These are phyloP conservation scores for Thalassiosira mediterranea DNA, from an alignment of 352 stramenopile genomes.

Conservation along the genomic window DNA sequence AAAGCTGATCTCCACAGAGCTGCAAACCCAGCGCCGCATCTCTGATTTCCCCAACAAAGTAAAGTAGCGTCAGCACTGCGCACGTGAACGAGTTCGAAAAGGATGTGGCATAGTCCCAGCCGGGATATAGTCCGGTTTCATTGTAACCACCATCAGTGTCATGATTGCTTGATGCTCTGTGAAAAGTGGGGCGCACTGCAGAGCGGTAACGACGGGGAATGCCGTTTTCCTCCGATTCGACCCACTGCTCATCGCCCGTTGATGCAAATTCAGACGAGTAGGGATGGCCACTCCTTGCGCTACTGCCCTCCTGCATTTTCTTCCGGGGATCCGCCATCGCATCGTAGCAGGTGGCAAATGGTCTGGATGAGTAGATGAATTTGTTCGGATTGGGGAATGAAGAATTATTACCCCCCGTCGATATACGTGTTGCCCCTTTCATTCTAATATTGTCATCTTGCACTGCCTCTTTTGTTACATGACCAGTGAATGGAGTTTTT, in stretches of 20 bases:
- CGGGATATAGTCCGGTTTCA: slow-evolving; percentile 64
- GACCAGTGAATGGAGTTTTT: too few species aligned
- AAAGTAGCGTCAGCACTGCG: slow-evolving; percentile 80
- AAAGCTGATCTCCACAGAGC: slow-evolving; percentile 26
- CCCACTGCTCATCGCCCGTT: slow-evolving; percentile 28
- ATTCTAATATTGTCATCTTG: too few species aligned
- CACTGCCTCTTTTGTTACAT: too few species aligned
- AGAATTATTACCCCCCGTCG: not conserved
- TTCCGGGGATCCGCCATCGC: slow-evolving; percentile 46
- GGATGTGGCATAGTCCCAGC: slow-evolving; percentile 75
- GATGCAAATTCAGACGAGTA: slow-evolving; percentile 11
- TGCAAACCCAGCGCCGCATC: slow-evolving; percentile 53
- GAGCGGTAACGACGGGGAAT: slow-evolving; percentile 69
- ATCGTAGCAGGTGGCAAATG: slow-evolving; percentile 66
- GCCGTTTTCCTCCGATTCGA: slow-evolving; percentile 29
- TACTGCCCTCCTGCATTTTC: slow-evolving; percentile 11
- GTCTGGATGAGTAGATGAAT: slow-evolving; percentile 52
- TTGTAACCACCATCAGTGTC: slow-evolving; percentile 74
- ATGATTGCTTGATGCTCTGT: too few species aligned
- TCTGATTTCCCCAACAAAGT: slow-evolving; percentile 81
- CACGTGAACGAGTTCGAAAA: slow-evolving; percentile 74
- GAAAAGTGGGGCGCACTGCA: slow-evolving; percentile 44
- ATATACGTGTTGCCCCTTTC: too few species aligned
- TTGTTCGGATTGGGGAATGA: slow-evolving; percentile 70
- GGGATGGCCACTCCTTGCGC: not conserved